A percentile compares a stretch with the other conserved stretches of the same genome.
phyloP scores from a whole-genome alignment of 495 filamentous ascomycete genomes.

The Evernia prunastri region DNA sequence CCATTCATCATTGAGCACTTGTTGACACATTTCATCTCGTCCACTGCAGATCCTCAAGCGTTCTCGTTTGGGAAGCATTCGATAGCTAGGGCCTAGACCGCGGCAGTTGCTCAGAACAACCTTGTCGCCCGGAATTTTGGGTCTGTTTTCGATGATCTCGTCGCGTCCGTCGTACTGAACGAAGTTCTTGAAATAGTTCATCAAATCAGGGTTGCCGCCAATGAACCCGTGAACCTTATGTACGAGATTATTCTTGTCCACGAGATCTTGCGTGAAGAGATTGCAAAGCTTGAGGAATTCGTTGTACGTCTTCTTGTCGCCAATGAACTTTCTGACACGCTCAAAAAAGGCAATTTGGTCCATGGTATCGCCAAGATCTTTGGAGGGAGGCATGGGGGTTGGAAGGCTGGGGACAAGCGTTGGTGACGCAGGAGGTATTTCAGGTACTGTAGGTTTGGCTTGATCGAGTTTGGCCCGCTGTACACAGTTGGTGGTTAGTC shows the following conservation, averaged over 20 bases:
- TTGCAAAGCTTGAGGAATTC: slow-evolving; percentile 97
- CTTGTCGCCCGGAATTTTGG: slow-evolving; percentile 61
- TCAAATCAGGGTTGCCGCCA: slow-evolving; percentile 77
- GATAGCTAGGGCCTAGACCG: slow-evolving; percentile 88
- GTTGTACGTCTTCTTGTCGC: slow-evolving; percentile 81
- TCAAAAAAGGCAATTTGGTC: slow-evolving; percentile 95
- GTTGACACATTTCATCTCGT: slow-evolving; percentile 84
- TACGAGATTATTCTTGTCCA: slow-evolving; percentile 71
- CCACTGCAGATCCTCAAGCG: slow-evolving; percentile 83
- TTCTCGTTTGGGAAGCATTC: slow-evolving; percentile 82
- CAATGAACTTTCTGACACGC: slow-evolving; percentile 89
- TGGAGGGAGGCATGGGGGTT: slow-evolving; percentile 70
- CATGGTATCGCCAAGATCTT: slow-evolving; percentile 51
- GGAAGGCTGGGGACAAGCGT: slow-evolving; percentile 81
- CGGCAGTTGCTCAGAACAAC: slow-evolving; percentile 91
- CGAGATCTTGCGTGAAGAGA: slow-evolving; percentile 82
- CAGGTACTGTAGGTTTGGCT: slow-evolving; percentile 54
- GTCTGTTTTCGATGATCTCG: slow-evolving; percentile 69
- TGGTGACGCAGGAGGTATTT: slow-evolving; percentile 70
- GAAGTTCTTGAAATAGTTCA: slow-evolving; percentile 77
- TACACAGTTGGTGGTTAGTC: slow-evolving; percentile 4
- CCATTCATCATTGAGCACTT: slow-evolving; percentile 96
- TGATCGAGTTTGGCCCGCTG: slow-evolving; percentile 61
- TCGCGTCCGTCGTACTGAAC: slow-evolving; percentile 63
- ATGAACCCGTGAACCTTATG: slow-evolving; percentile 81